Evolutionary conservation across 306 rosid genomes (phyloP).

Genomic region (Trifolium subterraneum): DNA sequence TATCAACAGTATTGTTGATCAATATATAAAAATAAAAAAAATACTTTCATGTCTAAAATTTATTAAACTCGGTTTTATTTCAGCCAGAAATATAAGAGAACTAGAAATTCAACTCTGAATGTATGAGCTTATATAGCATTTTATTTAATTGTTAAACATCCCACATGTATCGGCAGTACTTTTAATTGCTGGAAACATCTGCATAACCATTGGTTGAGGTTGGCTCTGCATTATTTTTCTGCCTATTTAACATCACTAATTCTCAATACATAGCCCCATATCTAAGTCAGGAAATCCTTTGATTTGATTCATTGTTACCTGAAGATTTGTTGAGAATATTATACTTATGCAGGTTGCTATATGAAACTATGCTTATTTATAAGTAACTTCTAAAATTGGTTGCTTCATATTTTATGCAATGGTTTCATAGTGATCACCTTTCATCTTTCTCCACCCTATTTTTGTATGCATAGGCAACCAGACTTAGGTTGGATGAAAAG

Average conservation of each 20-base stretch:
- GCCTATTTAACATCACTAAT: background rate
- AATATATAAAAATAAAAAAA: background rate
- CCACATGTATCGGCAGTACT: slow-evolving; percentile 12
- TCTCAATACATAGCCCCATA: background rate
- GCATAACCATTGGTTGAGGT: background rate
- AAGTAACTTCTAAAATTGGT: slow-evolving; percentile 4
- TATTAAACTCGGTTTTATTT: slow-evolving; percentile 4
- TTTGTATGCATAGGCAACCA: slow-evolving; percentile 72
- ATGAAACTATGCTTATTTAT: slow-evolving; percentile 5
- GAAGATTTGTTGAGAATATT: slow-evolving; percentile 25
- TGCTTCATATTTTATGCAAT: slow-evolving; percentile 20
- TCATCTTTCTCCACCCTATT: slow-evolving; percentile 30
- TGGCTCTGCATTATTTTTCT: background rate
- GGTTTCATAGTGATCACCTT: slow-evolving; percentile 2
- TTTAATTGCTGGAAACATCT: slow-evolving; percentile 27
- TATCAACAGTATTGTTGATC: slow-evolving; percentile 30
- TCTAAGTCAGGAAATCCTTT: background rate
- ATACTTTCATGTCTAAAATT: slow-evolving; percentile 26
- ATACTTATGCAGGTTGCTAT: slow-evolving; percentile 15
- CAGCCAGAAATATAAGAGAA: slow-evolving; percentile 10
- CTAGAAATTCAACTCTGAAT: slow-evolving; percentile 20
- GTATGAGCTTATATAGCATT: slow-evolving; percentile 16
- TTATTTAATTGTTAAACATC: slow-evolving; percentile 5
- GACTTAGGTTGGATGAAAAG: slow-evolving; percentile 96
- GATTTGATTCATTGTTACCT: background rate